A percentile compares a stretch with the other conserved stretches of the same genome.
Evolutionary conservation across 148 eudicot species (phyloP).

Genomic region (Cornus florida): DNA sequence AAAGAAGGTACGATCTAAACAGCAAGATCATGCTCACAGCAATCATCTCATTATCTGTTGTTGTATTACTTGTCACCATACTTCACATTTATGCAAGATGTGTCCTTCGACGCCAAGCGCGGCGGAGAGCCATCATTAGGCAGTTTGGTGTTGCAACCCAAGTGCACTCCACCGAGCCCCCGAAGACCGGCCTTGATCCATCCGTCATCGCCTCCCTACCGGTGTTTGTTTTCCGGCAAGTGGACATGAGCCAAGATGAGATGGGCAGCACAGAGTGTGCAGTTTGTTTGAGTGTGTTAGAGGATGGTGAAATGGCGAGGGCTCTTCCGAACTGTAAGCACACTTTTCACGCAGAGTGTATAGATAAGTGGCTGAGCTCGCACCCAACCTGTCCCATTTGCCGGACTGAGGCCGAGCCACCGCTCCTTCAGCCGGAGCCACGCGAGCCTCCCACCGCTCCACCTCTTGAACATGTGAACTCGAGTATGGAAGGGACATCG

Average conservation of each 20-base stretch:
- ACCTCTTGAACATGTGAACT: conserved; percentile 16
- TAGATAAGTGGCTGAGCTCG: conserved; percentile 49
- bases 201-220: conserved; percentile 44
- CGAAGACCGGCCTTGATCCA: conserved; percentile 52
- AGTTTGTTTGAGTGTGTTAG: conserved; percentile 45
- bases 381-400: conserved; percentile 63
- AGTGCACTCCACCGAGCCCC: conserved; percentile 10
- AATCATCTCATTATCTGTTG: conserved; percentile 30
- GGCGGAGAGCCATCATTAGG: conserved; percentile 4
- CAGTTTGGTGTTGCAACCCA: conserved; percentile 5
- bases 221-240: conserved; percentile 23
- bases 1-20: conserved; percentile 15
- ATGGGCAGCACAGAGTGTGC: conserved; percentile 32
- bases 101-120: conserved; percentile 32
- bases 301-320: conserved; percentile 38
- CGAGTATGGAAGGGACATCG: conserved; percentile 23
- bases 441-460: conserved; percentile 27
- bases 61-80: conserved; percentile 26
- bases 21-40: conserved; percentile 42
- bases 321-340: conserved; percentile 58
- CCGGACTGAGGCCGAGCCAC: conserved; percentile 49
- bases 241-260: not conserved
- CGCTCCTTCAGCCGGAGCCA: not conserved
- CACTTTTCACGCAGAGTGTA: conserved; percentile 53
- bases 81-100: conserved; percentile 36